Conservation (phyloP, 2,329 filamentous ascomycete species). For the Ceratocystis huliohia region DNA sequence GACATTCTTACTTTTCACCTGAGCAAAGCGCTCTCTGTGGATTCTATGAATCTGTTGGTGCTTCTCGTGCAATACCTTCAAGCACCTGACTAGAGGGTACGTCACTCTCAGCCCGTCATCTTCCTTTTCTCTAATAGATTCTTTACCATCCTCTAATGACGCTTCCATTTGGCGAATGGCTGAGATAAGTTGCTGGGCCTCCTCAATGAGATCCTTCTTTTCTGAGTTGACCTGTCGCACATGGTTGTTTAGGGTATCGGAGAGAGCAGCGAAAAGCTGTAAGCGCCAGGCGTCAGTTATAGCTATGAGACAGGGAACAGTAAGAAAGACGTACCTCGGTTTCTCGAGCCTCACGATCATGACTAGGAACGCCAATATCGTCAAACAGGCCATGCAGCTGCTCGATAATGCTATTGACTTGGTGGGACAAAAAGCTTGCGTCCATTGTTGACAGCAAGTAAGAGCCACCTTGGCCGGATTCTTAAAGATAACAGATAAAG, state of each 20-base stretch:
- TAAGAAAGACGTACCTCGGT: conserved; percentile 53
- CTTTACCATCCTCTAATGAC: conserved; percentile 66
- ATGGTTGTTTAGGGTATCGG: conserved; percentile 83
- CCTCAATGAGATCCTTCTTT: conserved; percentile 81
- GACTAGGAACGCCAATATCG: conserved; percentile 86
- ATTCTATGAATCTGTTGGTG: conserved; percentile 65
- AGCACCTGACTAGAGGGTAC: conserved; percentile 68
- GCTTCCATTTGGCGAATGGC: conserved; percentile 87
- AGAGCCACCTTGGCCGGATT: neutral
- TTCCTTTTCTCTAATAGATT: conserved; percentile 51
- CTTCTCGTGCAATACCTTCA: conserved; percentile 74
- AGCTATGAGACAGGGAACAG: neutral
- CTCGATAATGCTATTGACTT: conserved; percentile 86
- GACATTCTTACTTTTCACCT: conserved; percentile 67
- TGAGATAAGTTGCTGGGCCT: conserved; percentile 73
- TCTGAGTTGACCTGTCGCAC: conserved; percentile 72
- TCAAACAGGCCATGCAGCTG: conserved; percentile 93
- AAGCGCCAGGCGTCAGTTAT: conserved; percentile 9
- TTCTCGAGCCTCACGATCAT: conserved; percentile 84
- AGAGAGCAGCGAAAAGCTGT: conserved; percentile 81
- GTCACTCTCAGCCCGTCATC: conserved; percentile 62
- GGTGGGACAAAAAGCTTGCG: conserved; percentile 81
- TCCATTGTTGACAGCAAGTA: conserved; percentile 48
- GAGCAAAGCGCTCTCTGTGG: conserved; percentile 84
- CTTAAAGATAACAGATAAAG: conserved; percentile 6